Conservation (phyloP, 139 green algal species). For the Closterium sp. region DNA sequence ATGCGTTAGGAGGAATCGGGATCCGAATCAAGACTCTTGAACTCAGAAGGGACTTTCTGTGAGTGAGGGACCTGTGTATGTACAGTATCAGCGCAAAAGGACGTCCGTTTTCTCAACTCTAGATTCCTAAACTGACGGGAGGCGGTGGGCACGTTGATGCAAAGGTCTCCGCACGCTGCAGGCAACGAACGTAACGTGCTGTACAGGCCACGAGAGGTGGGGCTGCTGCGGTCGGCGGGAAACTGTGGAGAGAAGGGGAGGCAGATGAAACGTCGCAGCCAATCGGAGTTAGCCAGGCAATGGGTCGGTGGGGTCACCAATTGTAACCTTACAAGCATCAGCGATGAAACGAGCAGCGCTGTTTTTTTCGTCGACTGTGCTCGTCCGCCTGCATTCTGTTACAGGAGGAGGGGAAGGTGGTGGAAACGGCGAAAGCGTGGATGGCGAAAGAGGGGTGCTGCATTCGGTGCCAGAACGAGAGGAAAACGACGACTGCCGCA, state of each 20-base stretch:
- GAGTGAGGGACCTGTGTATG: too few relatives aligned
- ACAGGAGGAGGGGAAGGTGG: too few relatives aligned
- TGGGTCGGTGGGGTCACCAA: not conserved
- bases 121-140: not conserved
- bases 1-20: not conserved
- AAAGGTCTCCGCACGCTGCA: not conserved
- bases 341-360: not conserved
- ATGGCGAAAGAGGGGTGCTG: not conserved
- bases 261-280: not conserved
- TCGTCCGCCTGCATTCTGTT: too few relatives aligned
- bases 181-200: not conserved
- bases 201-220: not conserved
- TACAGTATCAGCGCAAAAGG: not conserved
- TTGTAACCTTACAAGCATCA: not conserved
- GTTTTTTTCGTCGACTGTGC: not conserved
- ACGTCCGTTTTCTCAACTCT: not conserved
- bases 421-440: not conserved
- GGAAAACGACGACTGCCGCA: not conserved
- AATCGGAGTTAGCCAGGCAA: not conserved
- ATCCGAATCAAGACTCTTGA: not conserved
- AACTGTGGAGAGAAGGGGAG: not conserved
- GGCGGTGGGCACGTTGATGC: not conserved
- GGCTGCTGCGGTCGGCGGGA: not conserved
- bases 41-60: too few relatives aligned
- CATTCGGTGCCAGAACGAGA: not conserved